These are phyloP conservation scores for Diddensiella transvaalensis DNA, from an alignment of 805 yeast genomes.

Conservation along the genomic window DNA sequence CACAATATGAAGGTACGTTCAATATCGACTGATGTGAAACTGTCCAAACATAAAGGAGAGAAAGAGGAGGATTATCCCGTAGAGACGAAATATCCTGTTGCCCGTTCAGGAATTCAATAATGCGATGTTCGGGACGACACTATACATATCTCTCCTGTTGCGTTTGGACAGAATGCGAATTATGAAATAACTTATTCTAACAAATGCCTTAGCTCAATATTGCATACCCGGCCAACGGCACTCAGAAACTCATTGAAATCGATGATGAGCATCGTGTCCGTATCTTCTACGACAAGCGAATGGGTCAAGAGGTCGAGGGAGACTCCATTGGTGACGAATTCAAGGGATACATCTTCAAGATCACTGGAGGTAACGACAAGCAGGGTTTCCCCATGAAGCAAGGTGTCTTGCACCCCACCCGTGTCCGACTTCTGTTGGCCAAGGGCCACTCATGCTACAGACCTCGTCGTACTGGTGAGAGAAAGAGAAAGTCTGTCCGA, in stretches of 20 bases:
- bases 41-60: too few relatives aligned
- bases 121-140: too few relatives aligned
- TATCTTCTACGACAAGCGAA: slow-evolving; percentile 98
- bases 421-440: slow-evolving; percentile 92
- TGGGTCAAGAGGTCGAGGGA: slow-evolving; percentile 99
- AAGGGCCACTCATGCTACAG: slow-evolving; percentile 98
- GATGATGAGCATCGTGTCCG: slow-evolving; percentile 99
- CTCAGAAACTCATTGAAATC: slow-evolving; percentile 95
- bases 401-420: slow-evolving; percentile 99
- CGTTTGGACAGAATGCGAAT: too few relatives aligned
- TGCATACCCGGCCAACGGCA: slow-evolving; percentile 99
- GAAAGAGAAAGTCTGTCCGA: slow-evolving; percentile 99
- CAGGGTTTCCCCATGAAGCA: slow-evolving; percentile 99
- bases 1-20: slow-evolving; percentile 9
- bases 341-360: slow-evolving; percentile 98
- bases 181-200: too few relatives aligned
- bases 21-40: too few relatives aligned
- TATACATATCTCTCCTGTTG: too few relatives aligned
- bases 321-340: slow-evolving; percentile 97
- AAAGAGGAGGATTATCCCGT: too few relatives aligned
- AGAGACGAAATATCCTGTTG: too few relatives aligned
- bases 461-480: slow-evolving; percentile 99
- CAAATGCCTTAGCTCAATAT: slow-evolving; percentile 72
- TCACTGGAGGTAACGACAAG: slow-evolving; percentile 99
- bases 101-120: too few relatives aligned